Evolutionary conservation across 306 rosid species (phyloP).

Genomic region (Datisca glomerata): DNA sequence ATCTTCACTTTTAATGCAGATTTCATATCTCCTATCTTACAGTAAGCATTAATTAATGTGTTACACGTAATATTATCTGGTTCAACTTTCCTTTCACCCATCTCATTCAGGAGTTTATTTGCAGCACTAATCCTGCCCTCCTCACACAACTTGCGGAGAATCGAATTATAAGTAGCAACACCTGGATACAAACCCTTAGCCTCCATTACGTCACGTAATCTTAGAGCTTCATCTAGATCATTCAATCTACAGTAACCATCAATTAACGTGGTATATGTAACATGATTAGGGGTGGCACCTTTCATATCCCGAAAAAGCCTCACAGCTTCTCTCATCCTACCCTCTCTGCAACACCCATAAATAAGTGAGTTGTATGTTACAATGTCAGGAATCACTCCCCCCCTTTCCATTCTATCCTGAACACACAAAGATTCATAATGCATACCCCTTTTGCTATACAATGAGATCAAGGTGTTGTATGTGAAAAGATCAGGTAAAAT

Average conservation of each 20-base stretch:
- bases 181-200: constrained; percentile 63
- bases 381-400: constrained; percentile 62
- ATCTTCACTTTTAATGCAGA: constrained; percentile 72
- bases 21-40: constrained; percentile 64
- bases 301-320: constrained; percentile 59
- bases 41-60: constrained; percentile 80
- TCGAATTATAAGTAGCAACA: constrained; percentile 68
- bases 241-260: constrained; percentile 65
- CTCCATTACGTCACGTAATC: constrained; percentile 50
- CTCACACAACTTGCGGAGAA: constrained; percentile 57
- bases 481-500: constrained; percentile 69
- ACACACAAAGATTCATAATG: constrained; percentile 71
- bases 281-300: constrained; percentile 48
- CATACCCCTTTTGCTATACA: constrained; percentile 61
- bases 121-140: constrained; percentile 82
- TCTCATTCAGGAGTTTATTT: constrained; percentile 65
- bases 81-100: constrained; percentile 61
- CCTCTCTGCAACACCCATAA: constrained; percentile 68
- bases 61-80: constrained; percentile 84
- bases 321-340: constrained; percentile 78
- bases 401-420: constrained; percentile 66
- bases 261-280: constrained; percentile 70
- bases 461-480: constrained; percentile 68
- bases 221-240: constrained; percentile 63
- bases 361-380: constrained; percentile 72